Conservation (phyloP, 192 early-diverging fungal species). For the Coemansia erecta region DNA sequence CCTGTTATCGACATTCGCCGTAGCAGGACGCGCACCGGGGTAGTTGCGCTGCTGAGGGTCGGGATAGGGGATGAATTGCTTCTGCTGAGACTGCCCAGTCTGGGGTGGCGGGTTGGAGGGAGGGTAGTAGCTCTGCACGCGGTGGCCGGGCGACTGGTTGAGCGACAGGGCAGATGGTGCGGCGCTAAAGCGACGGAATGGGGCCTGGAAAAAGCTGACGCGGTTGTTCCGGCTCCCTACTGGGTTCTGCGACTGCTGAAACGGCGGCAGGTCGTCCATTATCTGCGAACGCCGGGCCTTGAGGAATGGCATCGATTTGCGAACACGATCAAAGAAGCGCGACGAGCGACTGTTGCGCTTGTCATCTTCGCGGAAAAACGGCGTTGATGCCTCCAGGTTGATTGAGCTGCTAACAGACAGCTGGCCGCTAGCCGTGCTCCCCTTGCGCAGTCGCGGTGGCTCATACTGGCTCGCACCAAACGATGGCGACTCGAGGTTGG, state of each 20-base stretch:
- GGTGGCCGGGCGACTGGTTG: conserved; percentile 21
- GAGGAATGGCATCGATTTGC: conserved; percentile 54
- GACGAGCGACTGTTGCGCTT: conserved; percentile 43
- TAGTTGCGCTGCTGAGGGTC: conserved; percentile 14
- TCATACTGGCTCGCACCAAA: conserved; percentile 52
- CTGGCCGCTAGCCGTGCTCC: conserved; percentile 48
- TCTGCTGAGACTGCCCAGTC: conserved; percentile 10
- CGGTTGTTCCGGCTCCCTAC: conserved; percentile 31
- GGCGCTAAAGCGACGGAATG: conserved; percentile 46
- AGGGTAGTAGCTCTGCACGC: conserved; percentile 38
- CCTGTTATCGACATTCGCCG: conserved; percentile 21
- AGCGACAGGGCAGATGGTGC: conserved; percentile 41
- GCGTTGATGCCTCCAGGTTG: conserved; percentile 48
- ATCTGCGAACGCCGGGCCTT: conserved; percentile 44
- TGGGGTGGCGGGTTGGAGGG: conserved; percentile 19
- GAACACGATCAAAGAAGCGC: conserved; percentile 40
- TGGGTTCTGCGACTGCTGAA: conserved; percentile 35
- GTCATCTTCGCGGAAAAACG: conserved; percentile 46
- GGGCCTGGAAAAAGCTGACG: conserved; percentile 44
- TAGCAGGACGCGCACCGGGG: conserved; percentile 21
- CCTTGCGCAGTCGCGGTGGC: conserved; percentile 45
- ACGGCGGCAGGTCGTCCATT: conserved; percentile 34
- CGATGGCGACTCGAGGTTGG: conserved; percentile 32
- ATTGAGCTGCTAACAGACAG: conserved; percentile 45
- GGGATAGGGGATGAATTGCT: not conserved